Conservation (phyloP, 257 asterid genomes). For the Haberlea rhodopensis region DNA sequence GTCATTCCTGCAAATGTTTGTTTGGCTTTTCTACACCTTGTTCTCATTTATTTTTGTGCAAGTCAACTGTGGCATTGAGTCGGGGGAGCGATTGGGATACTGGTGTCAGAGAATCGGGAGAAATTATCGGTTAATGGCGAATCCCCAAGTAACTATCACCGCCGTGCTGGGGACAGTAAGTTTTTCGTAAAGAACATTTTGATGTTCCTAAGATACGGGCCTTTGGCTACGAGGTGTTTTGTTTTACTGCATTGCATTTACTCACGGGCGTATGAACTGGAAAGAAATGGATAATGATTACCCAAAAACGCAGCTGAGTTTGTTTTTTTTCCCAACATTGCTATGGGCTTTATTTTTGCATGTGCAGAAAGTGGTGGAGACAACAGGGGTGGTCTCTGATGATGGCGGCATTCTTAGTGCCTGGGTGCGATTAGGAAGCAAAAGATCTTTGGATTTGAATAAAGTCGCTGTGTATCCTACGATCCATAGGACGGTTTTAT, state of each 20-base stretch:
- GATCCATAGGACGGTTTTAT: too few species aligned
- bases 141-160: slow-evolving; percentile 57
- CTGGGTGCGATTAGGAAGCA: slow-evolving; percentile 35
- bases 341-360: too few species aligned
- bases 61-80: slow-evolving; percentile 4
- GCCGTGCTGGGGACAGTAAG: slow-evolving; percentile 65
- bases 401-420: slow-evolving; percentile 27
- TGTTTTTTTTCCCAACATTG: neutral
- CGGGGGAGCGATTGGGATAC: neutral
- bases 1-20: too few species aligned
- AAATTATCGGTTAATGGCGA: slow-evolving; percentile 36
- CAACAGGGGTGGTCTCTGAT: slow-evolving; percentile 29
- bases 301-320: slow-evolving; percentile 7
- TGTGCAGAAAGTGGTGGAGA: slow-evolving; percentile 58
- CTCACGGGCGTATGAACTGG: neutral
- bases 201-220: too few species aligned
- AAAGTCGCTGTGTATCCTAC: neutral
- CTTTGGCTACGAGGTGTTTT: too few species aligned
- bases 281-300: neutral
- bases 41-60: too few species aligned
- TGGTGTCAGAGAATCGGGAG: neutral
- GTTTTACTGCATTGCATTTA: too few species aligned
- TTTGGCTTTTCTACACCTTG: too few species aligned
- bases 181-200: too few species aligned
- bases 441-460: slow-evolving; percentile 31